Evolutionary conservation across 176 grass and related monocot species (phyloP).

Genomic region (Carex pumila): DNA sequence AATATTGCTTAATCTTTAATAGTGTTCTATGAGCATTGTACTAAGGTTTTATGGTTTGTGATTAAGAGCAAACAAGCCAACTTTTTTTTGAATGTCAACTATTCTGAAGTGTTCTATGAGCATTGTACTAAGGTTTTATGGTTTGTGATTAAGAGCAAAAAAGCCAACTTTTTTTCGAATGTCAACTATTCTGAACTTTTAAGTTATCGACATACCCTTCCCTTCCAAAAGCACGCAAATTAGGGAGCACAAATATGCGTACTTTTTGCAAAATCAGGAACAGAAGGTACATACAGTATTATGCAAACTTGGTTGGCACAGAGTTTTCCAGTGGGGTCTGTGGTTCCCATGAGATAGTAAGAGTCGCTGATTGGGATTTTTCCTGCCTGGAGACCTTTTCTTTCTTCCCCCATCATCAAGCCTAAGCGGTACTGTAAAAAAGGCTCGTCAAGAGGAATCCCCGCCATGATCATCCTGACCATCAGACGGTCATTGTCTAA

Average conservation of each 20-base stretch:
- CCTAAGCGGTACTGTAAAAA: slow-evolving; percentile 25
- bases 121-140: neutral
- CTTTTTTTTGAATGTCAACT: neutral
- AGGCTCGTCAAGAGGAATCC: slow-evolving; percentile 35
- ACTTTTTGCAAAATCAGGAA: neutral
- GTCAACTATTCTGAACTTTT: neutral
- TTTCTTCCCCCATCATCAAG: slow-evolving; percentile 27
- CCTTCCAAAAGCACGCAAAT: neutral
- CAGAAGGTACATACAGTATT: slow-evolving; percentile 28
- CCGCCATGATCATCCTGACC: slow-evolving; percentile 27
- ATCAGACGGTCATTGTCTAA: slow-evolving; percentile 29
- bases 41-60: neutral
- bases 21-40: neutral
- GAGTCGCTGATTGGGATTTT: slow-evolving; percentile 29
- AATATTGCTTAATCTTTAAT: neutral
- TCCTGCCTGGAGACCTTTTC: slow-evolving; percentile 28
- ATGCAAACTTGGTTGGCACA: slow-evolving; percentile 36
- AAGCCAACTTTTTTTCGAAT: neutral
- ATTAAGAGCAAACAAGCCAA: neutral
- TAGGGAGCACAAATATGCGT: neutral
- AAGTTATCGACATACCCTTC: neutral
- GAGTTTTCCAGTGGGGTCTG: slow-evolving; percentile 27
- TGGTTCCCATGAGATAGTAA: slow-evolving; percentile 40
- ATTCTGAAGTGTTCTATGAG: neutral
- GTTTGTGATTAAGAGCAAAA: neutral